Evolutionary conservation across 75 land plant species (phyloP).

Genomic region (Pinus taeda): DNA sequence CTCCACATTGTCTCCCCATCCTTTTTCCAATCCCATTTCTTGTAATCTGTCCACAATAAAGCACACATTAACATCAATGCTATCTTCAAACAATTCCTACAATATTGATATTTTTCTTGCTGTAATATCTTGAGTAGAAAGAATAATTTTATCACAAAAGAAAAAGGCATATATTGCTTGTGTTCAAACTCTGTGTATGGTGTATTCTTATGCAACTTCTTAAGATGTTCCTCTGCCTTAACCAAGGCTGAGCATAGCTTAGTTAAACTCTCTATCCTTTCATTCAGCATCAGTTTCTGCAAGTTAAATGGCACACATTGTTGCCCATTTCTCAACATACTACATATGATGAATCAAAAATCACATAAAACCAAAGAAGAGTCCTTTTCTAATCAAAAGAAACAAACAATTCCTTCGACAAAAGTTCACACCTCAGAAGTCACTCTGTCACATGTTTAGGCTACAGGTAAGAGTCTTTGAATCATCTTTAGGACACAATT

Average conservation of each 20-base stretch:
- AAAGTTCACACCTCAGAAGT: too few species aligned
- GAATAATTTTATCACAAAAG: background rate
- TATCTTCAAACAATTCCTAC: background rate
- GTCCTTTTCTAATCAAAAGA: too few species aligned
- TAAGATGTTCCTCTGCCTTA: too few species aligned
- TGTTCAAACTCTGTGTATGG: slow-evolving; percentile 48
- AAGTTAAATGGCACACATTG: background rate
- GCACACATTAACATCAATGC: background rate
- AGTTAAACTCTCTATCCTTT: slow-evolving; percentile 41
- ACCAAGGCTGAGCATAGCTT: too few species aligned
- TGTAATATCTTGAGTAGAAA: background rate
- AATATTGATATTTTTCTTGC: background rate
- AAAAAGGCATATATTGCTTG: slow-evolving; percentile 24
- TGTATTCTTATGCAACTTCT: too few species aligned
- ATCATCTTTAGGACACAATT: too few species aligned
- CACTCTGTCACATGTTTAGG: too few species aligned
- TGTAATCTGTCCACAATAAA: slow-evolving; percentile 34
- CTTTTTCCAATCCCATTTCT: slow-evolving; percentile 18
- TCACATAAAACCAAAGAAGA: too few species aligned
- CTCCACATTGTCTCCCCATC: slow-evolving; percentile 63
- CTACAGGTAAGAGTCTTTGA: too few species aligned
- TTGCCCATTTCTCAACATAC: too few species aligned
- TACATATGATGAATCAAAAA: too few species aligned
- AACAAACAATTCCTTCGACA: too few species aligned
- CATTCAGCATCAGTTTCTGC: slow-evolving; percentile 93